These are phyloP conservation scores for Pueraria montana DNA, from an alignment of 306 rosid genomes.

Conservation along the genomic window DNA sequence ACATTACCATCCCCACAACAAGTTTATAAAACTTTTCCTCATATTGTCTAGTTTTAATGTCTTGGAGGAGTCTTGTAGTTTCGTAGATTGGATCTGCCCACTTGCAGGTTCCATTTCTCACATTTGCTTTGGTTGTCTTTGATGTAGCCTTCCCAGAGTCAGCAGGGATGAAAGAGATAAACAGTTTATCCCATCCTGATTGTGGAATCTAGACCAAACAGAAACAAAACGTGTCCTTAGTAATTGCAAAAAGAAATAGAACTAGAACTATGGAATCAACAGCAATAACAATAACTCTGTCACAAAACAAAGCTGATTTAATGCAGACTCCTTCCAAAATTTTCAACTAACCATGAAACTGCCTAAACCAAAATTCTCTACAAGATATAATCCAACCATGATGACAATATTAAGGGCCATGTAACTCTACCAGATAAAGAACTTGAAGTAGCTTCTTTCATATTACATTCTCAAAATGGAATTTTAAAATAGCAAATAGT, in stretches of 20 bases:
- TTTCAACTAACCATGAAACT: constrained; percentile 11
- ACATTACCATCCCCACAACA: constrained; percentile 86
- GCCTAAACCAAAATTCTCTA: constrained; percentile 12
- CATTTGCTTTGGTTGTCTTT: constrained; percentile 97
- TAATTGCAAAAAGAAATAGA: constrained; percentile 44
- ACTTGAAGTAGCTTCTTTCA: constrained; percentile 10
- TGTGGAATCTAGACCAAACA: constrained; percentile 83
- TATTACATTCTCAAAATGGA: constrained; percentile 38
- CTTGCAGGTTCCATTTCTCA: constrained; percentile 96
- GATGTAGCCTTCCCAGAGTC: constrained; percentile 91
- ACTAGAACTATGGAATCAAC: constrained; percentile 20
- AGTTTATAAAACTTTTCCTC: constrained; percentile 93
- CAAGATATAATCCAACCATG: not conserved
- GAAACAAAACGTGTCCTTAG: constrained; percentile 49
- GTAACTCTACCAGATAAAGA: not conserved
- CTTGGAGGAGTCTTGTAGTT: constrained; percentile 96
- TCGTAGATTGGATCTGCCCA: constrained; percentile 99
- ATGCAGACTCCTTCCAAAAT: constrained; percentile 29
- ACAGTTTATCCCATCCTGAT: constrained; percentile 97
- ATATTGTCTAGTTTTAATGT: constrained; percentile 80
- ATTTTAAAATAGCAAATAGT: constrained; percentile 19
- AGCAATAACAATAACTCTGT: constrained; percentile 22
- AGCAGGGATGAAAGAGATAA: constrained; percentile 83
- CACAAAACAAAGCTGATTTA: constrained; percentile 22
- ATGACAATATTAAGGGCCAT: constrained; percentile 29